These are phyloP conservation scores for Fusarium sp. DNA, from an alignment of 2,329 filamentous ascomycete species.

Conservation along the genomic window DNA sequence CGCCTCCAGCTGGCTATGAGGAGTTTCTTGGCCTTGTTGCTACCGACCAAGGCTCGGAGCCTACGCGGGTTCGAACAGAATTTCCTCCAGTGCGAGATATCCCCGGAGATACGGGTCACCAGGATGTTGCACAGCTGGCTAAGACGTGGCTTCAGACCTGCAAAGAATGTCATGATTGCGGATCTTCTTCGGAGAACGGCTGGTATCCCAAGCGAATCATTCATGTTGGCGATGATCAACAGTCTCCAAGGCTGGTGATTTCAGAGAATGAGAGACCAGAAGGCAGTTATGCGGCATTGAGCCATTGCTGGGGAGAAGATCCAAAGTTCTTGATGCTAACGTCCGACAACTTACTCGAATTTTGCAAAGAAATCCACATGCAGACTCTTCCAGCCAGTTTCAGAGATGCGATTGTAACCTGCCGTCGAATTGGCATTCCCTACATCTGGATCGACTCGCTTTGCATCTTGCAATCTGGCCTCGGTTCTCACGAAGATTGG, in stretches of 20 bases:
- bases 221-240: neutral
- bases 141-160: neutral
- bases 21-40: fast-evolving
- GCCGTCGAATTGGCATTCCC: neutral
- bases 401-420: neutral
- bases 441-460: constrained; percentile 7
- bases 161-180: neutral
- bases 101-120: neutral
- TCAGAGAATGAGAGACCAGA: neutral
- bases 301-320: neutral
- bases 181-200: neutral
- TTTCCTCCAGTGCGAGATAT: neutral
- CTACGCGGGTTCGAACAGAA: neutral
- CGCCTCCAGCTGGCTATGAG: neutral
- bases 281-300: neutral
- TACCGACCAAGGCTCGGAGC: neutral
- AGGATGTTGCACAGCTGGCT: neutral
- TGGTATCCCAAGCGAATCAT: neutral
- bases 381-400: neutral
- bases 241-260: neutral
- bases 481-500: neutral
- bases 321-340: neutral
- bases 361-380: neutral
- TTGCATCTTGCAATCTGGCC: neutral
- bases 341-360: neutral